These are phyloP conservation scores for Rhodomyrtus psidioides DNA, from an alignment of 441 rosid genomes.

Conservation along the genomic window DNA sequence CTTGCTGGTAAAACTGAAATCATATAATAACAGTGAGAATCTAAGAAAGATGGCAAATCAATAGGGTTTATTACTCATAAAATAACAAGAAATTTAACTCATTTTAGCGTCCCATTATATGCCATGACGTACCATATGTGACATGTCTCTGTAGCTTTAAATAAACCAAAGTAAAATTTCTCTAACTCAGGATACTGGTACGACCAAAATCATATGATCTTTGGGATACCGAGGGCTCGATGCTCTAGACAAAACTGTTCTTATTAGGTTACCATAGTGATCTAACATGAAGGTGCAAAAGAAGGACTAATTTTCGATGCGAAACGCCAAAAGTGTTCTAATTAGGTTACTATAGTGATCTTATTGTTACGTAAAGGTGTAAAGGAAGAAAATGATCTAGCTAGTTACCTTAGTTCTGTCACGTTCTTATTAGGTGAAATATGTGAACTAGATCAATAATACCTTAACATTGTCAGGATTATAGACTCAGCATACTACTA, in stretches of 20 bases:
- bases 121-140: background rate
- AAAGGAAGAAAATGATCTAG: background rate
- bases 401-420: background rate
- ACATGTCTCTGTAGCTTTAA: background rate
- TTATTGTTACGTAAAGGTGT: background rate
- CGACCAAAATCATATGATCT: background rate
- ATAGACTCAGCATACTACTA: background rate
- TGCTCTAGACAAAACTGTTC: background rate
- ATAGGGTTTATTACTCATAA: background rate
- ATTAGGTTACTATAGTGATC: background rate
- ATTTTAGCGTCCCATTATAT: background rate
- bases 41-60: background rate
- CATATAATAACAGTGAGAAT: background rate
- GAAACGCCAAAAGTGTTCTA: background rate
- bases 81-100: background rate
- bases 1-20: constrained; percentile 76
- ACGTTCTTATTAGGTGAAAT: background rate
- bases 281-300: background rate
- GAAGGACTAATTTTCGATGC: background rate
- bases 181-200: background rate
- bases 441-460: background rate
- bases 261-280: background rate
- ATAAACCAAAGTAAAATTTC: background rate
- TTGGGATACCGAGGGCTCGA: background rate
- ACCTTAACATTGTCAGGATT: background rate